Evolutionary conservation across 352 stramenopile species (phyloP), one percentile per base, ranked within the genome.

Genomic region (Phytophthora nicotianae): DNA sequence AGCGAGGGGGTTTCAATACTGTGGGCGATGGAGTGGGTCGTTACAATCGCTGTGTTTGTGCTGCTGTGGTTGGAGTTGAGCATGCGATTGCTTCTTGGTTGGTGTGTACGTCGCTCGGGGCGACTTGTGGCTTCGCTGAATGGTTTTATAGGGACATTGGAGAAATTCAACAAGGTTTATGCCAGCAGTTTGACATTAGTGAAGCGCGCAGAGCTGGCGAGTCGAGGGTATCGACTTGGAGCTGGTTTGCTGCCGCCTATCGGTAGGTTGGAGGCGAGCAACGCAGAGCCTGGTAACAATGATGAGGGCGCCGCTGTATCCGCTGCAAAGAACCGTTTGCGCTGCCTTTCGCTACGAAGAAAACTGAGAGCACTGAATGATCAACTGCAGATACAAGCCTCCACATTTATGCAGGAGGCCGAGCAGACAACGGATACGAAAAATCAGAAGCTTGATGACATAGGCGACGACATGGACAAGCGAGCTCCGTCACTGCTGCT

Each of bases 181-280:
- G 49, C 53, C 20, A 23, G 35, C 7, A 77, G 55, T 55, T 42
- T 91, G 29, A 65, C 70, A 16, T 20, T 86, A 10, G 62, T 90
- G 35, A 91, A 91, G 63, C 79, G 74, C 20, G 79, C 74, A 9
- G 83, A 91, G 49, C 33, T 88, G 23, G 78, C 75, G 7, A 74
- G 72, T 40, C 72, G 75, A 21, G 80, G 80, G 1, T 90, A 86
- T 46, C 74, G 71, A 7, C 63, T 91, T 9, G 78, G 78, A 10
- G 24, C 43, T 16, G 52, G 72, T 16, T 61, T 74, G 26, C 58
- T 91, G 10, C 83, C 82, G 1, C 80, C 82, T 5, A 58, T 91
- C 23, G 78, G 76, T 2, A 76, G 82, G 1, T 65, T 91, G 7
- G 82, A 91, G 29, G 54, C 52, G 8, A 52, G 4, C 32, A 41